Percentiles rank a stretch among this genome's conserved stretches.
Conservation (phyloP, 257 asterid genomes). For the Lycium barbarum region DNA sequence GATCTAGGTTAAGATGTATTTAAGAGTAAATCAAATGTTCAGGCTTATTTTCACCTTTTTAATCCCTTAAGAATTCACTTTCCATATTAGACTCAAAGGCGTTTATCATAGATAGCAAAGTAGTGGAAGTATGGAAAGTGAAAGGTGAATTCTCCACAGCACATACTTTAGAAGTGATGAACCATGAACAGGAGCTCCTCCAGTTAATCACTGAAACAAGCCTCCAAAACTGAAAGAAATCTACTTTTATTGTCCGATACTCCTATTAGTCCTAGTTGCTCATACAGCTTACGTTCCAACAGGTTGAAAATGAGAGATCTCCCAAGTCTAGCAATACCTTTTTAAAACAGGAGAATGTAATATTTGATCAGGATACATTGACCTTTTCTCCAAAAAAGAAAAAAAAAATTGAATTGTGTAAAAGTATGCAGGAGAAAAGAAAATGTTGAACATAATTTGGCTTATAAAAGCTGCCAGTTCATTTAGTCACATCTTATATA, state of each 20-base stretch:
- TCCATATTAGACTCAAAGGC: background rate
- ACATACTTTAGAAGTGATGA: background rate
- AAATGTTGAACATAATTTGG: background rate
- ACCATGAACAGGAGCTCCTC: background rate
- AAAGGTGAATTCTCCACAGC: background rate
- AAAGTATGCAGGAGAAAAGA: background rate
- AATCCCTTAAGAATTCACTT: background rate
- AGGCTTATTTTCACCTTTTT: slow-evolving; percentile 16
- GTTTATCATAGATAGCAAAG: background rate
- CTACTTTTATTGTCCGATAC: background rate
- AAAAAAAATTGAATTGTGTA: background rate
- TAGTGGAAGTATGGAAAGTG: background rate
- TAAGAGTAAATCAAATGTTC: slow-evolving; percentile 1
- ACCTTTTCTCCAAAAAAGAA: background rate
- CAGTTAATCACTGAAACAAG: background rate
- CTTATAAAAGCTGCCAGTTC: slow-evolving; percentile 17
- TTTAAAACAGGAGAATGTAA: background rate
- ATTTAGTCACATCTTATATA: background rate
- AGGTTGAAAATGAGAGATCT: slow-evolving; percentile 13
- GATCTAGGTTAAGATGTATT: slow-evolving; percentile 4
- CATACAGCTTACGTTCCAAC: background rate
- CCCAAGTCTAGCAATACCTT: background rate
- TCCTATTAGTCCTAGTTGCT: background rate
- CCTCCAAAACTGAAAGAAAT: background rate
- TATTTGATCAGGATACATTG: background rate